A percentile compares a stretch with the other conserved stretches of the same genome.
These are phyloP conservation scores for Saururus chinensis DNA, from an alignment of 164 flowering plant species.

Conservation along the genomic window DNA sequence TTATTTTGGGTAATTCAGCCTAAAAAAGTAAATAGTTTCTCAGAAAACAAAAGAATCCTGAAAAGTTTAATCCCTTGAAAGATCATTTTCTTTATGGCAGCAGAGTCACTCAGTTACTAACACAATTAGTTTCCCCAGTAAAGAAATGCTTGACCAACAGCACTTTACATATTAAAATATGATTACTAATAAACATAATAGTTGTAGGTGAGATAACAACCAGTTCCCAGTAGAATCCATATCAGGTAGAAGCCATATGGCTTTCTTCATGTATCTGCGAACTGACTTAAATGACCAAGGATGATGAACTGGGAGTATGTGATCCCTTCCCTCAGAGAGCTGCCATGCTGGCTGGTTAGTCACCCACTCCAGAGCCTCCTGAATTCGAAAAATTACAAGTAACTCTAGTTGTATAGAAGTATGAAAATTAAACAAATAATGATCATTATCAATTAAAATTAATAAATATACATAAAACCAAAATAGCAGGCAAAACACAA, in stretches of 20 bases:
- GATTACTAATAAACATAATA: neutral
- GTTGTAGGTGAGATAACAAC: conserved; percentile 22
- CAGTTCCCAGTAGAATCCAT: conserved; percentile 99
- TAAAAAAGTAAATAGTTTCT: too few species aligned
- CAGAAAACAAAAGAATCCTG: too few species aligned
- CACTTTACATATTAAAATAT: neutral
- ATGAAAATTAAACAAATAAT: neutral
- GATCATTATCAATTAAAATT: neutral
- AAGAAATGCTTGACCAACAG: neutral
- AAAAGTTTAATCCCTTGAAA: too few species aligned
- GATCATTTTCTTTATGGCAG: too few species aligned
- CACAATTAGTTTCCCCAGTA: neutral
- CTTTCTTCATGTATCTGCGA: conserved; percentile 71
- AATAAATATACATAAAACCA: too few species aligned
- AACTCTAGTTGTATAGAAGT: neutral
- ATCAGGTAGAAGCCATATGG: conserved; percentile 95
- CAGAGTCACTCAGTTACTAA: too few species aligned
- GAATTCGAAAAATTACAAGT: conserved; percentile 9
- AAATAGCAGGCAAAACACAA: too few species aligned
- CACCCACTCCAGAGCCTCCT: conserved; percentile 98
- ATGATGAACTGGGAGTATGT: conserved; percentile 96
- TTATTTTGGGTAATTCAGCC: too few species aligned
- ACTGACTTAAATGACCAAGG: conserved; percentile 99
- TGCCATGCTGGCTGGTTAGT: conserved; percentile 99
- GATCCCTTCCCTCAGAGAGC: conserved; percentile 95